Evolutionary conservation across 352 stramenopile species (phyloP).

Genomic region (Lagenidium sp.): DNA sequence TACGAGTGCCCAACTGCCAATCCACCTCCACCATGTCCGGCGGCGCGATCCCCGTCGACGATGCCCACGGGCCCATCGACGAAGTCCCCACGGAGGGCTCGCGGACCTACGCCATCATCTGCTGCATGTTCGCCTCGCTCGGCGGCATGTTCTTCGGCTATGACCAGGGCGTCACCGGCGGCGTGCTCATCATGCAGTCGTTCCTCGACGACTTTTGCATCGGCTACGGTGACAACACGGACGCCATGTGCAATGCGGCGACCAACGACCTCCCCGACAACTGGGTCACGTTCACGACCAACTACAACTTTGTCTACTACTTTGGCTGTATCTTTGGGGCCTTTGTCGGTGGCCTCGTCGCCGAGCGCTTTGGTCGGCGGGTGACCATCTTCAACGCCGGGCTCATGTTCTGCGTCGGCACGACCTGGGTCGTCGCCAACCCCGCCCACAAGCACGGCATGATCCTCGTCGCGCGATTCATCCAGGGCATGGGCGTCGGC

Average conservation of each 20-base stretch:
- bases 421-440: constrained; percentile 17
- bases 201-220: constrained; percentile 35
- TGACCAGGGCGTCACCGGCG: constrained; percentile 28
- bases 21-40: constrained; percentile 1
- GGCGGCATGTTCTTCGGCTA: constrained; percentile 43
- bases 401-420: constrained; percentile 29
- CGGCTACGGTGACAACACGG: constrained; percentile 30
- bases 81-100: constrained; percentile 7
- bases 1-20: background rate
- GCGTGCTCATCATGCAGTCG: constrained; percentile 31
- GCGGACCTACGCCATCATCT: constrained; percentile 14
- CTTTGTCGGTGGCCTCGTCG: constrained; percentile 16
- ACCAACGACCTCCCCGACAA: constrained; percentile 16
- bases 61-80: constrained; percentile 2
- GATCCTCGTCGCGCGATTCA: constrained; percentile 19
- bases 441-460: constrained; percentile 11
- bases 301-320: constrained; percentile 36
- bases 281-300: constrained; percentile 31
- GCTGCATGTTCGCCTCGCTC: constrained; percentile 27
- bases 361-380: constrained; percentile 26
- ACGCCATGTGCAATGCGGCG: constrained; percentile 6
- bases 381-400: constrained; percentile 23
- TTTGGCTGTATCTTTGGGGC: constrained; percentile 29
- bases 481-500: constrained; percentile 30
- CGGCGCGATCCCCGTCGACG: constrained; percentile 2